Evolutionary conservation across 768 basidiomycete genomes (phyloP), one percentile per base, ranked within the genome.

Genomic region (Termitomyces sp.): DNA sequence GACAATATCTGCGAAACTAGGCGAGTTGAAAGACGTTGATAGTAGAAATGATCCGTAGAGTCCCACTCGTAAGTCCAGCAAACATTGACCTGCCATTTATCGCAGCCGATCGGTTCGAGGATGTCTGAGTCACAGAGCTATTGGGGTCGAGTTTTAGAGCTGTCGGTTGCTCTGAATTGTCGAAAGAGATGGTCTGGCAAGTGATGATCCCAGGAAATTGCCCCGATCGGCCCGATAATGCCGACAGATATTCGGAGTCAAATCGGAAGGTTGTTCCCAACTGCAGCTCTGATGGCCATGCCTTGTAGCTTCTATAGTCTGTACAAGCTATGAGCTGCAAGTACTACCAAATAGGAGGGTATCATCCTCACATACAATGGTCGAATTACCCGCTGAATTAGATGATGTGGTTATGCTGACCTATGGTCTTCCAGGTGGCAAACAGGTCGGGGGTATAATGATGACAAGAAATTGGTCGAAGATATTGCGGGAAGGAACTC

Each of bases 401-500:
- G 43, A 8, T 50, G 3, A 20, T 43, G 20, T 43, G 5, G 9
- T n/a, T 3, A 13, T 23, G 23, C 16, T 38, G 20, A 56, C 35
- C 4, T 23, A 30, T 32, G 28, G 16, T 32, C 28, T 43, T n/a
- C 16, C 48, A 55, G 53, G 57, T 50, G 48, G 41, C 54, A 30
- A 54, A 40, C 53, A 8, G 53, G 53, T 41, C 53, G 40, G 53
- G 53, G 60, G 38, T 61, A 55, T 9, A 67, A 68, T 48, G 73
- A 80, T 56, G 74, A 80, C 41, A 77, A 73, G 56, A 68, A 64
- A 5, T 56, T 75, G 36, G 68, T 72, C 0, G 56, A 65, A 6
- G 67, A 67, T 2, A 64, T 82, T 16, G 65, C 65, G 1, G 63
- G 68, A 9, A 56, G 54, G 3, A 58, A 58, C 0, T 75, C 74